Evolutionary conservation across 768 basidiomycete species (phyloP), one percentile per base, ranked within the genome.

Genomic region (Candolleomyces efflorescens): DNA sequence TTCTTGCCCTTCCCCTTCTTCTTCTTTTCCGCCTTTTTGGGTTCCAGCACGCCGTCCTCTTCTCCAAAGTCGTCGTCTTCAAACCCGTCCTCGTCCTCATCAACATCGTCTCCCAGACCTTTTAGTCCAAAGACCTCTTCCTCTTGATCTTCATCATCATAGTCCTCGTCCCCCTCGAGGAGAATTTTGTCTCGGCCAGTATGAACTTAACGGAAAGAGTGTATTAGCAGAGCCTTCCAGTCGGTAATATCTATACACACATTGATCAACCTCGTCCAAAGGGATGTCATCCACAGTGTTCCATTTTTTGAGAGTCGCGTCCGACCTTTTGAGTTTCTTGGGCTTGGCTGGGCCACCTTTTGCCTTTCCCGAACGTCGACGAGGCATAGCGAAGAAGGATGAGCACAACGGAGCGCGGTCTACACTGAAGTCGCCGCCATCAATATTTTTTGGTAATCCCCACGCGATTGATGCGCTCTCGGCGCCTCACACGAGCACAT

Each of bases 101-200:
- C 70, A 23, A 67, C 63, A 24, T 64, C 72, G 22, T 73, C 73
- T 20, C 73, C 66, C 18, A 92, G 62, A 20, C 84, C 86, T 52
- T 82, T 79, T 59, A 91, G 68, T 7, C 83, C 82, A 63, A 94
- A 89, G n/a, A 94, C 89, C 67, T 94, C 90, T 23, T 93, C 89
- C 15, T 72, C 67, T 3, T 73, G 74, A 17, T 75, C 74, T 3
- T 76, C 78, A 6, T 78, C 79, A 0, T 78, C 78, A 13, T 79
- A 77, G 9, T 80, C 73, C 10, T 79, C 75, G 58, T 82, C 78
- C n/a, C 80, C 86, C 39, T 91, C 86, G 5, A 97, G 76, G 4
- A 90, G 75, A 59, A 96, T 89, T 65, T 82, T 83, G 67, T 97
- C 93, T 54, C 82, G 80, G 26, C 84, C 82, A 0, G 78, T 73